Conservation (phyloP, 352 stramenopile species). For the Phytophthora hybrid region DNA sequence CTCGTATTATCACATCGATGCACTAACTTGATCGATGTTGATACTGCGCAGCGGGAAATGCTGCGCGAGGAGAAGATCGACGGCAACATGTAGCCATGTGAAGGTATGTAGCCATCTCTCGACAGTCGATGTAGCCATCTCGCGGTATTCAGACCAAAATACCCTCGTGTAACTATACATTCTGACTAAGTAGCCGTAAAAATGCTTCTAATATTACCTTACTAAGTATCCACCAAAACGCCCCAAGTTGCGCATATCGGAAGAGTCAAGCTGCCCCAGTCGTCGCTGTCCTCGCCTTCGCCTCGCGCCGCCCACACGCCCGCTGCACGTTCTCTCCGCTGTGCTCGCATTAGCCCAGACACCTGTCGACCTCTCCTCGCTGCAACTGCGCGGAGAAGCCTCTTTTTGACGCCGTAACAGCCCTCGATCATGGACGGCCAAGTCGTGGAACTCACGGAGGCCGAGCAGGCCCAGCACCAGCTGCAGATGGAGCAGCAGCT, state of each 20-base stretch:
- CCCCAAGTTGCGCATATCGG: slow-evolving; percentile 14
- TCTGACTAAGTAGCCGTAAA: background rate
- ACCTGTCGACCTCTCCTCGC: background rate
- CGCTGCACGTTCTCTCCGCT: background rate
- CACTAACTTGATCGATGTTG: background rate
- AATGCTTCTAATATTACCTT: background rate
- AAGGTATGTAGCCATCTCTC: slow-evolving; percentile 14
- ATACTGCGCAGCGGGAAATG: slow-evolving; percentile 29
- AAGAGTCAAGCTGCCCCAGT: slow-evolving; percentile 32
- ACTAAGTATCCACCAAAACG: background rate
- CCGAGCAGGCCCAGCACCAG: slow-evolving; percentile 87
- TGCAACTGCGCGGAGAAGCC: slow-evolving; percentile 5
- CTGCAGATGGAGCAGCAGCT: slow-evolving; percentile 90
- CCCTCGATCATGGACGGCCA: slow-evolving; percentile 75
- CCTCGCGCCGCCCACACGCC: background rate
- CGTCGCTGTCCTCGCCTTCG: slow-evolving; percentile 9
- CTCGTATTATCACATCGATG: background rate
- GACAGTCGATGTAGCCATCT: slow-evolving; percentile 12
- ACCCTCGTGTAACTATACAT: background rate
- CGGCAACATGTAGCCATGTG: background rate
- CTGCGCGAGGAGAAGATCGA: slow-evolving; percentile 27
- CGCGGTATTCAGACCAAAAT: background rate
- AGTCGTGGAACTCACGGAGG: slow-evolving; percentile 88
- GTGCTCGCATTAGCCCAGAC: background rate
- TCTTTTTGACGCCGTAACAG: slow-evolving; percentile 11